Conservation (phyloP, 169 alveolate genomes). For the Besnoitia besnoiti region DNA sequence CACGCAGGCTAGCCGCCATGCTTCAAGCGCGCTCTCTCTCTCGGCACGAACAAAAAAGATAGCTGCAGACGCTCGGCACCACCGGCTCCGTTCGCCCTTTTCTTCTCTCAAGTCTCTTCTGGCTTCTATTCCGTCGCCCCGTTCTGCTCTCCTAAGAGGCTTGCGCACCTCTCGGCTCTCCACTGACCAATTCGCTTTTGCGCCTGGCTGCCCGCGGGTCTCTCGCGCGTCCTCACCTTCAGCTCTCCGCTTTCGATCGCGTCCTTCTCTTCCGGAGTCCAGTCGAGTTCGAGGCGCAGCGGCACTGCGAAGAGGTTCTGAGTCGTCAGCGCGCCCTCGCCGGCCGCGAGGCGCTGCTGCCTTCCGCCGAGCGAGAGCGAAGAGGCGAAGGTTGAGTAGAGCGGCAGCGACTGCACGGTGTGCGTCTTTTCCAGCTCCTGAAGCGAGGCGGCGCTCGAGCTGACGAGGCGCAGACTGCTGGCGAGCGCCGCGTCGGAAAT, state of each 20-base stretch:
- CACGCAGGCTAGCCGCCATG: no score
- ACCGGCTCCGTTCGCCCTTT: background rate
- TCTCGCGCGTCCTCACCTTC: constrained; percentile 8
- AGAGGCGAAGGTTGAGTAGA: background rate
- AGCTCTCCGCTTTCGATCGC: constrained; percentile 10
- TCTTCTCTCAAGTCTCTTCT: background rate
- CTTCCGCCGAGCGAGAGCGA: no score
- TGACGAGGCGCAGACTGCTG: background rate
- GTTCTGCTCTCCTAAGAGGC: background rate
- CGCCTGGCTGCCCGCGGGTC: no score
- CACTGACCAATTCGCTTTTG: no score
- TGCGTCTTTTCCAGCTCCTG: background rate
- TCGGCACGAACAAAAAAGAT: background rate
- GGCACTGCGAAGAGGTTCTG: constrained; percentile 52
- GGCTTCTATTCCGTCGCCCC: background rate
- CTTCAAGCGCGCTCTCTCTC: no score
- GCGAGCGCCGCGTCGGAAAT: constrained; percentile 3
- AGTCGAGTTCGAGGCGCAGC: constrained; percentile 52
- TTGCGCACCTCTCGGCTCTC: no score
- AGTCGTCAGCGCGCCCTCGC: constrained; percentile 2
- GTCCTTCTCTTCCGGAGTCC: constrained; percentile 46
- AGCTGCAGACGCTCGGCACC: background rate
- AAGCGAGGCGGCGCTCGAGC: background rate
- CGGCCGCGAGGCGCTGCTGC: background rate
- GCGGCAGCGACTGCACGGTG: background rate